Evolutionary conservation across 768 basidiomycete species (phyloP), one percentile per base, ranked within the genome.

Genomic region (Termitomyces sp.): DNA sequence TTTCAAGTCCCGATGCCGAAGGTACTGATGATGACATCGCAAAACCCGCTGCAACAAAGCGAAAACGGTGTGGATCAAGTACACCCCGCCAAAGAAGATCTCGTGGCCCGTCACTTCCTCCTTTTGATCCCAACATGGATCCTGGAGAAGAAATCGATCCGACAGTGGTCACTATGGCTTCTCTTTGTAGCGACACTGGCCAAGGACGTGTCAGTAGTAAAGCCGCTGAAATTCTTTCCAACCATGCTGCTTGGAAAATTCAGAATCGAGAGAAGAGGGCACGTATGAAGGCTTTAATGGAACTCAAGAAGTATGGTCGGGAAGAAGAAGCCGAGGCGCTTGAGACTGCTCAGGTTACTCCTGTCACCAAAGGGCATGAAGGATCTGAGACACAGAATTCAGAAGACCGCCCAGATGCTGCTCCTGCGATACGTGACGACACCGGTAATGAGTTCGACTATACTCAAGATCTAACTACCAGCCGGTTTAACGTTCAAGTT

Each of bases 401-500:
- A 24, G 33, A 50, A 5, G 33, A 36, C 22, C 18, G 63, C 31
- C 45, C 67, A 22, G 57, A 54, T 22, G 51, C 49, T 29, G 56
- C 59, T 31, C 45, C 64, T 44, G 62, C 68, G 42, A 64, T 68
- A 15, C 70, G 66, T 6, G 83, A 81, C 28, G 73, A 76, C n/a
- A 80, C 76, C 31, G 81, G 77, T 2, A 77, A 79, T 46, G 86
- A 79, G 16, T 90, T 92, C 61, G 86, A 90, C 64, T 93, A 93
- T 65, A 73, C 80, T 6, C 77, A 88, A 65, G 69, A 80, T 39
- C 64, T 93, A 60, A 70, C 84, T 8, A 81, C 84, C 0, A 91
- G 87, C 66, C 84, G 85, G 18, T 91, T 81, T 66, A 93, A 87
- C 61, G 90, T 90, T 5, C 93, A 94, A 73, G 83, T 96, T 61